Base-by-base conservation (phyloP, 1,139 yeast species). In the Casaregolazyma suthepensis region DNA sequence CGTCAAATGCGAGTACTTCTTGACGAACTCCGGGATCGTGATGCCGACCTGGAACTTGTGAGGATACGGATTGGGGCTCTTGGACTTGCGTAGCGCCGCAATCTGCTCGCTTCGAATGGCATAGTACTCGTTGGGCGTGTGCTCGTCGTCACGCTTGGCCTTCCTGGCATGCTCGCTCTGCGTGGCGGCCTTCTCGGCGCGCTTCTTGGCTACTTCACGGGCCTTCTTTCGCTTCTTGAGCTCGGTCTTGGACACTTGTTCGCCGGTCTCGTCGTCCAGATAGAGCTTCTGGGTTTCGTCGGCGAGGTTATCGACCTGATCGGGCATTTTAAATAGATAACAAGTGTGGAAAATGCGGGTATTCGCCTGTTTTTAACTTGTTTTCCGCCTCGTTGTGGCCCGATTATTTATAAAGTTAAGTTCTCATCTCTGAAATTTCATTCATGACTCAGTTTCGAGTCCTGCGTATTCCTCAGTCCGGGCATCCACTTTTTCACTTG, bases 251-350 rank as follows among this genome's bases (percentile, higher is more conserved):
- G 99, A 93, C 50, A 93, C 96, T 73, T 84, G 87, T 75, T 93
- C 99, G 51, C 98, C 98, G 59, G 98, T 91, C 64, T 75, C 95
- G 57, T 90, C 97, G 71, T 93, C 99, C 64, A 93, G 78, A 69
- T 89, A 82, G 46, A 88, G 82, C 78, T 90, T 91, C 71, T 88
- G 91, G 62, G 89, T 82, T 64, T 81, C 83, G 66, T 90, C 96
- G 52, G 94, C 73, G 54, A 78, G 85, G 67, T 82, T 82, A 43
- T 50, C 57, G 5, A 44, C 55, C 12, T 53, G 31, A 17, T 50
- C 54, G 48, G 47, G n/a, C 51, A 48, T 47, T 7, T 6, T 50
- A n/a, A 13, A 43, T 19, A 23, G 9, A 17, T 40, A 3, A 18
- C 45, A 19, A 42, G 6, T 38, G 43, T 6, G 6, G 17, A 13